Percentiles rank a stretch among this genome's conserved stretches.
These are phyloP conservation scores for Haematococcus lacustris DNA, from an alignment of 139 green algal genomes.

Conservation along the genomic window DNA sequence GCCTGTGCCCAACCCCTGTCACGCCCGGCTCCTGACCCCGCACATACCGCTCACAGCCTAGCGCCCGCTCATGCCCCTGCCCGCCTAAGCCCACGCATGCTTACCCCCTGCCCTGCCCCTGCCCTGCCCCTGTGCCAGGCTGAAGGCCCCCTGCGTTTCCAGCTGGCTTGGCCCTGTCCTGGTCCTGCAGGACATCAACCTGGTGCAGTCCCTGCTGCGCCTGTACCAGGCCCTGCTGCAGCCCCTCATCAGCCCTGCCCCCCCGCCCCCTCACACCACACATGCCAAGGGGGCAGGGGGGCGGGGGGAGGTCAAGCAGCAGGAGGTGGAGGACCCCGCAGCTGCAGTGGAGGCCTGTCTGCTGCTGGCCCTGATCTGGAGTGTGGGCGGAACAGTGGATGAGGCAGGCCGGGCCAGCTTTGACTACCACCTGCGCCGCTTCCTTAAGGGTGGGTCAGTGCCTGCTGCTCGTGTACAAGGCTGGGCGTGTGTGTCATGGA, in stretches of 20 bases:
- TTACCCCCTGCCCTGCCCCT: too few relatives aligned
- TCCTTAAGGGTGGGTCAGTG: constrained; percentile 11
- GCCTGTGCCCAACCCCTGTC: too few relatives aligned
- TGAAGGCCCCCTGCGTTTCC: too few relatives aligned
- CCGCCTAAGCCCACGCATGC: too few relatives aligned
- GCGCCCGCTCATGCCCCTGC: too few relatives aligned
- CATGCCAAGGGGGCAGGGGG: too few relatives aligned
- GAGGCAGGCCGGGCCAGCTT: constrained; percentile 22
- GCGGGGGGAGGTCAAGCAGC: too few relatives aligned
- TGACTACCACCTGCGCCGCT: constrained; percentile 12
- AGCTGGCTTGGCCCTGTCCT: too few relatives aligned
- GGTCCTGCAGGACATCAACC: constrained; percentile 41
- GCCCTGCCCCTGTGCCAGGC: too few relatives aligned
- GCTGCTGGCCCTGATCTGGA: constrained; percentile 58
- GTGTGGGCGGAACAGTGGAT: constrained; percentile 39
- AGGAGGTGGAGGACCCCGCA: background rate
- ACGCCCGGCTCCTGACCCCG: too few relatives aligned
- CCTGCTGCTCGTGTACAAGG: too few relatives aligned
- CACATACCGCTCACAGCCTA: too few relatives aligned
- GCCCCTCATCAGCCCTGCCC: constrained; percentile 13
- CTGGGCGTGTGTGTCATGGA: background rate
- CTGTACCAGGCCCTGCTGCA: constrained; percentile 30
- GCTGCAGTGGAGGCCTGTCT: constrained; percentile 33
- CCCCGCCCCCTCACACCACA: background rate
- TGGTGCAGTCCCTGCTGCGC: constrained; percentile 28